A percentile compares a stretch with the other conserved stretches of the same genome.
Conservation (phyloP, 345 rosid genomes). For the Ceriops tagal region DNA sequence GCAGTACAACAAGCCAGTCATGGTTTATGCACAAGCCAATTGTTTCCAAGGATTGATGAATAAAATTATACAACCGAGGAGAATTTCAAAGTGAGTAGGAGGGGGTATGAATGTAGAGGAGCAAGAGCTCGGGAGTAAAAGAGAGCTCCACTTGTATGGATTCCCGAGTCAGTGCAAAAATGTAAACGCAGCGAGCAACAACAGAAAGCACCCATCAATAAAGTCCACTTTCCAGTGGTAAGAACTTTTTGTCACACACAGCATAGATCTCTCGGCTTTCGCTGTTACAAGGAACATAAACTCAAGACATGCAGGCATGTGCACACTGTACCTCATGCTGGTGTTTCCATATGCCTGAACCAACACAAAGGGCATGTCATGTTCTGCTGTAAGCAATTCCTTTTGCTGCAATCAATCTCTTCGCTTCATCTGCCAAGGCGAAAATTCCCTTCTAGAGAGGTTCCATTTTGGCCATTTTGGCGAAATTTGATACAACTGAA, state of each 20-base stretch:
- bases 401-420: background rate
- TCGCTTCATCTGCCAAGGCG: background rate
- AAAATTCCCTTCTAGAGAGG: constrained; percentile 1
- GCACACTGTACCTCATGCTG: background rate
- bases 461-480: constrained; percentile 13
- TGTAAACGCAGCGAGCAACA: constrained; percentile 3
- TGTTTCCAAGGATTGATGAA: too few relatives aligned
- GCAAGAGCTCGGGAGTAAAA: background rate
- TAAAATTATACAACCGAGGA: too few relatives aligned
- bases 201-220: constrained; percentile 1
- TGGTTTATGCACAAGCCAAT: too few relatives aligned
- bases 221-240: background rate
- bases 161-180: background rate
- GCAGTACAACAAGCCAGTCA: too few relatives aligned
- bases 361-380: background rate
- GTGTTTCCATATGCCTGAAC: constrained; percentile 11
- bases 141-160: background rate
- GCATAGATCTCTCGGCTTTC: constrained; percentile 12
- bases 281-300: too few relatives aligned
- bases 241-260: background rate
- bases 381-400: background rate
- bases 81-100: too few relatives aligned
- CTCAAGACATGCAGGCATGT: too few relatives aligned
- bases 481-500: constrained; percentile 4
- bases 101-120: too few relatives aligned